Base-by-base conservation (phyloP, 2,329 filamentous ascomycete genomes). In the Thelonectria blattea region DNA sequence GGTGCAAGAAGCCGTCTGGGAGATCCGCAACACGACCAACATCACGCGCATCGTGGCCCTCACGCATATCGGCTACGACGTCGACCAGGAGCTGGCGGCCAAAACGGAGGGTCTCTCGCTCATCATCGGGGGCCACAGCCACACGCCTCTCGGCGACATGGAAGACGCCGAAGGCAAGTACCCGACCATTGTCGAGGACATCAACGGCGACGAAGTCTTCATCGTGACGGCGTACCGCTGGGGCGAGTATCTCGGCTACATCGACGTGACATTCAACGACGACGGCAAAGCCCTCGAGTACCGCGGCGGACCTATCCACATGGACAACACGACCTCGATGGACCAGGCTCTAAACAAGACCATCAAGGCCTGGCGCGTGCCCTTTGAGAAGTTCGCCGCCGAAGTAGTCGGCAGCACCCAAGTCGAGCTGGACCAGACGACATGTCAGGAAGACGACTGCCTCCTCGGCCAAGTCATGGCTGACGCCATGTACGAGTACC, bases 191-290 rank as follows among this genome's bases (percentile, higher is more conserved):
- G 81, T 82, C 53, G 74, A 82, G 27, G 88, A 90, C 71, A 73
- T 79, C 62, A 82, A 85, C 51, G 87, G 85, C 46, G 84, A 89
- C 34, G 88, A 90, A 67, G 87, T 90, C 51, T 90, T 89, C 69
- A 82, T 89, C 67, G 87, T 90, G 17, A 88, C 86, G 8, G 84
- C 87, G 2, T 90, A 87, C 70, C 83, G 86, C 63, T 90, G 88
- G 88, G 87, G 87, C 52, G 85, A 89, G 74, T 89, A 89, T 57
- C 74, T 90, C 2, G 88, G 87, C 58, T 87, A 87, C 72, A 90
- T 90, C 65, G 86, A 89, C 63, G 81, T 90, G 8, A 85, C 84
- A 1, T 90, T 88, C 68, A 85, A 88, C 66, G 64, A 77, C 4
- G 75, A 83, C 2, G 88, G 88, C 71, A 86, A 83, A 71, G 83